Evolutionary conservation across 345 rosid genomes (phyloP).

Genomic region (Eucalyptus sideroxylon): DNA sequence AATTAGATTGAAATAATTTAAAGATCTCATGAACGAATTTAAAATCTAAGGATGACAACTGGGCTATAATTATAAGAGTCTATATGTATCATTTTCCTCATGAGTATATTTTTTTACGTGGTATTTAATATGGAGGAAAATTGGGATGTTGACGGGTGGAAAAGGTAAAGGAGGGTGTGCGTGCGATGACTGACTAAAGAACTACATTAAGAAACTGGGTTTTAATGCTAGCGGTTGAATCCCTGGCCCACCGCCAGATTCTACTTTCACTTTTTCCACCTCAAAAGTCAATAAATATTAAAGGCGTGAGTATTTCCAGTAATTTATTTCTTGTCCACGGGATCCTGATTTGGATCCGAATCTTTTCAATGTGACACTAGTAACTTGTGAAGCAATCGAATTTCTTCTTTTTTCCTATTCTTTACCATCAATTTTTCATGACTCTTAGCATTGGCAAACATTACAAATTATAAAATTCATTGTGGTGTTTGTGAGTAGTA

Average conservation of each 20-base stretch:
- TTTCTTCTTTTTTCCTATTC: not conserved
- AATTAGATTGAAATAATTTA: not conserved
- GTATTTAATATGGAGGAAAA: not conserved
- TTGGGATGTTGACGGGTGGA: not conserved
- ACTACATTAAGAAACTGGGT: not conserved
- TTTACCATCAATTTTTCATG: not conserved
- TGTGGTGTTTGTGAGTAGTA: not conserved
- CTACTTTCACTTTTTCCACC: not conserved
- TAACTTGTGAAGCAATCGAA: not conserved
- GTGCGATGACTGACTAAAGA: not conserved
- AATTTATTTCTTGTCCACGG: not conserved
- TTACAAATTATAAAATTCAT: not conserved
- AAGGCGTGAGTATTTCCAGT: not conserved
- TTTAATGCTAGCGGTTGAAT: not conserved
- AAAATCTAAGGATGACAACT: not conserved
- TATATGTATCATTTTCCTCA: not conserved
- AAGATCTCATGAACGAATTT: not conserved
- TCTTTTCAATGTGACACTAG: not conserved
- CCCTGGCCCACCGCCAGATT: not conserved
- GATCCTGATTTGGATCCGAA: not conserved
- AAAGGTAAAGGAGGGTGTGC: not conserved
- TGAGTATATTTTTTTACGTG: not conserved
- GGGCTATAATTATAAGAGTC: not conserved
- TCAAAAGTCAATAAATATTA: not conserved
- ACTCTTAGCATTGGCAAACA: not conserved